Base-by-base conservation (phyloP, 2,329 filamentous ascomycete genomes). In the Verticillium longisporum region DNA sequence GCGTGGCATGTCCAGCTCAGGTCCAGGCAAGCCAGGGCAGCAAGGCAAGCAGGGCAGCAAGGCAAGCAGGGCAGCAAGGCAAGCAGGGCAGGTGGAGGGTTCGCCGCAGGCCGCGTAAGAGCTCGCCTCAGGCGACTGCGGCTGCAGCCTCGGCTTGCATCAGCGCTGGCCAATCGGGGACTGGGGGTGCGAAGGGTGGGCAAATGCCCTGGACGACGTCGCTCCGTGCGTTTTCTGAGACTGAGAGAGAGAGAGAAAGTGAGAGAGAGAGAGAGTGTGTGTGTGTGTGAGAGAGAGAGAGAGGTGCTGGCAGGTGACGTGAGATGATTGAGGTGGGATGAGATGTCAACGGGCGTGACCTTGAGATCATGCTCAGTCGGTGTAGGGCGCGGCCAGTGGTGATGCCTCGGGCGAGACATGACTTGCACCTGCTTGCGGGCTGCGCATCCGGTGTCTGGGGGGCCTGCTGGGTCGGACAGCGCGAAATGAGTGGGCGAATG, bases 81-180 rank as follows among this genome's bases (percentile, higher is more conserved):
- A 21, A 21, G 18, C 18, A 21, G 45, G 45, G 45, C 45, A 26
- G 26, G 45, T 53, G 45, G 45, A 53, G 13, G 45, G 45, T 3
- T 18, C 45, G 45, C 45, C 45, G 21, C 45, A 53, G 45, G 45
- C 45, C 45, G 45, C 45, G 45, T 53, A 53, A 53, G 45, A 53
- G 45, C 45, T 53, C 15, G 11, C 18, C 45, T 53, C 9, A n/a
- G 15, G 18, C 18, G 7, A 7, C 18, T 11, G 45, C 21, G 45
- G 45, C 45, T 53, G 45, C 45, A 53, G 45, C 11, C 56, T 58
- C 45, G 56, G 56, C 56, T 58, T 58, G 56, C 56, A 58, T 58
- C 56, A 58, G 31, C 56, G 56, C 18, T 45, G 36, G 26, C 56
- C 37, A 58, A 58, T 41, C 37, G 32, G 37, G n/a, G 45, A 1